phyloP scores from a whole-genome alignment of 2,329 filamentous ascomycete genomes.

The Dothistroma pini region DNA sequence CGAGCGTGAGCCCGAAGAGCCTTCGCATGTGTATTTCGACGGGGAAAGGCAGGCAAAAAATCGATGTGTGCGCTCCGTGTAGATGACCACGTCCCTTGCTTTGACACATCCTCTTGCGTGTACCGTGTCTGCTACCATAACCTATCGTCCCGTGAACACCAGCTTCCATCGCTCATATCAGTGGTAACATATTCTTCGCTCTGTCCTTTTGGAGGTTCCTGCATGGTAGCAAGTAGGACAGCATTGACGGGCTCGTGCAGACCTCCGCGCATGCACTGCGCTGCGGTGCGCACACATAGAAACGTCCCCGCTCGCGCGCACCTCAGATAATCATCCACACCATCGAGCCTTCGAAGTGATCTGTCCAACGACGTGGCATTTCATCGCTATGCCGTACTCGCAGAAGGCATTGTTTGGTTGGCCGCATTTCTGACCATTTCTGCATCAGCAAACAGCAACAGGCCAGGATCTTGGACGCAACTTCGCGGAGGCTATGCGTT shows the following conservation, averaged over 20 bases:
- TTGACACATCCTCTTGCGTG: too few relatives aligned
- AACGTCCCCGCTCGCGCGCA: not conserved
- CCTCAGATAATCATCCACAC: not conserved
- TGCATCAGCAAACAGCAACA: not conserved
- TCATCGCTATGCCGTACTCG: not conserved
- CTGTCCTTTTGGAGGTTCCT: not conserved
- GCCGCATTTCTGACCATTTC: not conserved
- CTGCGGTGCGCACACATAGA: not conserved
- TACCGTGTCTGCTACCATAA: too few relatives aligned
- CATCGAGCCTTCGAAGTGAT: not conserved
- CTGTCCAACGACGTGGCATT: not conserved
- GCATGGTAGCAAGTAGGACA: not conserved
- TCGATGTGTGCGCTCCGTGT: too few relatives aligned
- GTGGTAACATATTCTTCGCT: not conserved
- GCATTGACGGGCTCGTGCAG: slow-evolving; percentile 3
- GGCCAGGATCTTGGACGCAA: not conserved
- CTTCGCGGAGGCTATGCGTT: too few relatives aligned
- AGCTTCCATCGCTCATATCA: not conserved
- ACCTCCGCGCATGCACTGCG: slow-evolving; percentile 1
- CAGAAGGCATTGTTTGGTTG: not conserved
- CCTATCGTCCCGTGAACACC: not conserved
- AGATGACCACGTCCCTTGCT: too few relatives aligned
- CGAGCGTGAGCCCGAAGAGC: not conserved
- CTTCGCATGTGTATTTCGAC: too few relatives aligned
- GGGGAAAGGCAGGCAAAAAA: too few relatives aligned